Evolutionary conservation across 225 moss, liverwort and hornwort genomes (phyloP), one percentile per base, ranked within the genome.

Genomic region (Lunularia cruciata): DNA sequence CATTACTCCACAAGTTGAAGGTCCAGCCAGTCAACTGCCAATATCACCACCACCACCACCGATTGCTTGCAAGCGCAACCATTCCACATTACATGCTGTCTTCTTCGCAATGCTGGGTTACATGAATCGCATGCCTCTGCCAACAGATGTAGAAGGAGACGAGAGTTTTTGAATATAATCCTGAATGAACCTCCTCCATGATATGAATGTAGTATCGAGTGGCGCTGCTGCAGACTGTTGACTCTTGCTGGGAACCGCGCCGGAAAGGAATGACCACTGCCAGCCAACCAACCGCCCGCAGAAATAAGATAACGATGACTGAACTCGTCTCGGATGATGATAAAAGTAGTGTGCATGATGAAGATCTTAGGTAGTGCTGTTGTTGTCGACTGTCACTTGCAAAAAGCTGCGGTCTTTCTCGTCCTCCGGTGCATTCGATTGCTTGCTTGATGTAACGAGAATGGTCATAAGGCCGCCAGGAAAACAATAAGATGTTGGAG

Each of bases 391-490:
- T n/a, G n/a, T 38, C 71, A 19, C 53, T 68, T 25, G 35, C 51
- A 52, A 42, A 57, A n/a, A 65, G 11, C 31, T 34, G 4, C 25
- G n/a, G n/a, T n/a, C n/a, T n/a, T n/a, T n/a, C n/a, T n/a, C n/a
- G 11, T 18, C 19, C 36, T 36, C 36, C 40, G 47, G 1, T 20
- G 57, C 22, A 7, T 48, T 45, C 27, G 34, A 26, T 47, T 45
- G 49, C 47, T 45, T n/a, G n/a, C n/a, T n/a, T n/a, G n/a, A n/a
- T n/a, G n/a, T n/a, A n/a, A n/a, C n/a, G n/a, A n/a, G 69, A 76
- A 47, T 63, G 34, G 63, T 37, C 16, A 47, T 26, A 22, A 76
- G 30, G 36, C 40, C 54, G 69, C 76, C 63, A 47, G 23, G 48
- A 30, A 49, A 42, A 40, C 15, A 66, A 51, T 18, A 40, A 33